phyloP scores from a whole-genome alignment of 1,284 basidiomycete species.

The Singerocomus inundabilis region DNA sequence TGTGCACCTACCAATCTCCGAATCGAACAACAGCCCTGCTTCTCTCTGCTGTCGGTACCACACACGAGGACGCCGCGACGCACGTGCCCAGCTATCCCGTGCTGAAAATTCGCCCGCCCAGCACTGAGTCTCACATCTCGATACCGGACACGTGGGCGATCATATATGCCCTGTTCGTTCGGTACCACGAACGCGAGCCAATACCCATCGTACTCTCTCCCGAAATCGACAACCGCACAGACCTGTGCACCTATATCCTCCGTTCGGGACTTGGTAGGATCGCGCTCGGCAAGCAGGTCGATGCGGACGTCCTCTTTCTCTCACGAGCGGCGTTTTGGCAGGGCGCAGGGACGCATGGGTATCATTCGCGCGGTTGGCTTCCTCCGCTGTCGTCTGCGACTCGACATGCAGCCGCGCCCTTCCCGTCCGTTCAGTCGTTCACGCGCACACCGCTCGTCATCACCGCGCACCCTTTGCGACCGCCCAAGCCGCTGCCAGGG shows the following conservation, averaged over 20 bases:
- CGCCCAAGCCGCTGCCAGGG: constrained; percentile 48
- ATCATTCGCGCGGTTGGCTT: constrained; percentile 43
- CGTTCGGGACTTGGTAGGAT: constrained; percentile 28
- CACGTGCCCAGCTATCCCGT: constrained; percentile 35
- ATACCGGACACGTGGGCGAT: constrained; percentile 32
- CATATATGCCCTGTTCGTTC: constrained; percentile 33
- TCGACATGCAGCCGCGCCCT: constrained; percentile 25
- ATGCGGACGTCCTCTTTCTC: constrained; percentile 38
- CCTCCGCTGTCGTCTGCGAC: constrained; percentile 30
- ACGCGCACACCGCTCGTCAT: constrained; percentile 49
- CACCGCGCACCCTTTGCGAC: constrained; percentile 52
- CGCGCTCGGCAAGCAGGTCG: not conserved
- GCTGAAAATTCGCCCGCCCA: constrained; percentile 24
- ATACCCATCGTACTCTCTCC: constrained; percentile 32
- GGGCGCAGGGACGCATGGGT: constrained; percentile 45
- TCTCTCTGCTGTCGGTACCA: constrained; percentile 34
- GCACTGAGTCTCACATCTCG: constrained; percentile 8
- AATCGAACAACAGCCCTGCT: constrained; percentile 19
- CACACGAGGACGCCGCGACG: constrained; percentile 28
- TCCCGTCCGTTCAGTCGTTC: constrained; percentile 45
- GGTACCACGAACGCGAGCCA: constrained; percentile 29
- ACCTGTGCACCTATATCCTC: constrained; percentile 26
- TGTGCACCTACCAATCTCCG: constrained; percentile 13
- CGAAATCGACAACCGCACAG: constrained; percentile 7
- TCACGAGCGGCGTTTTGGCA: constrained; percentile 52